Evolutionary conservation across 2,329 filamentous ascomycete species (phyloP).

Genomic region (Sordariomycetes sp.): DNA sequence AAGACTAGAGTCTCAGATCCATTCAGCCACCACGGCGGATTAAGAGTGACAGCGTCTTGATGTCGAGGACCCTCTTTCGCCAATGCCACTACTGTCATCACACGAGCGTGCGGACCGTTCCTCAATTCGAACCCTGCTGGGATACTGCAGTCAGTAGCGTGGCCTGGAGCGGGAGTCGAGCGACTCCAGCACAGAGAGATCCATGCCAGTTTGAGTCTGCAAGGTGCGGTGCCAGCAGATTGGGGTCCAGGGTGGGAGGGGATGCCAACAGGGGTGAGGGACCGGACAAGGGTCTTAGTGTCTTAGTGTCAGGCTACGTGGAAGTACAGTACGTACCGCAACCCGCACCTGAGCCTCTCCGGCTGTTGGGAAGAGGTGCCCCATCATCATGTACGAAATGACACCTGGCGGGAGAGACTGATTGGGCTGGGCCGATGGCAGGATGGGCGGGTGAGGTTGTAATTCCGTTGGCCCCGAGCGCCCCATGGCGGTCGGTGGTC

Average conservation of each 20-base stretch:
- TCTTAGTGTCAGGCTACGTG: slow-evolving; percentile 2
- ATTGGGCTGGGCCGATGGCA: not conserved
- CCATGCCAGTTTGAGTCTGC: too few species aligned
- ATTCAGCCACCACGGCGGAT: not conserved
- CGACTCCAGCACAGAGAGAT: slow-evolving; percentile 1
- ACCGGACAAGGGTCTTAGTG: slow-evolving; percentile 1
- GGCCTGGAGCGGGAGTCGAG: too few species aligned
- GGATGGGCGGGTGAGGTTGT: not conserved
- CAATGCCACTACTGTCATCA: slow-evolving; percentile 2
- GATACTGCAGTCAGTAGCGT: slow-evolving; percentile 1
- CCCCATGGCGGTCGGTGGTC: too few species aligned
- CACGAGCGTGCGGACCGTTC: slow-evolving; percentile 1
- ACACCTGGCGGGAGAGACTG: not conserved
- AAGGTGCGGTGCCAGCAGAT: slow-evolving; percentile 2
- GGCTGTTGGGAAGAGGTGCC: not conserved
- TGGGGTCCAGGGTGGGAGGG: slow-evolving; percentile 1
- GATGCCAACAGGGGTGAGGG: slow-evolving; percentile 1
- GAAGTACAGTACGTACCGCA: not conserved
- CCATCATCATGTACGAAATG: not conserved
- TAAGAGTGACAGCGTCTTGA: not conserved
- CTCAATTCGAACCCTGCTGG: not conserved
- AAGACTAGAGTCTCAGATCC: not conserved
- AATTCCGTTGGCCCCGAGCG: not conserved
- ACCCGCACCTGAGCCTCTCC: slow-evolving; percentile 1
- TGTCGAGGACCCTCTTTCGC: not conserved